Evolutionary conservation across 331 rosid species (phyloP), one percentile per base, ranked within the genome.

Genomic region (Prunus yedoensis): DNA sequence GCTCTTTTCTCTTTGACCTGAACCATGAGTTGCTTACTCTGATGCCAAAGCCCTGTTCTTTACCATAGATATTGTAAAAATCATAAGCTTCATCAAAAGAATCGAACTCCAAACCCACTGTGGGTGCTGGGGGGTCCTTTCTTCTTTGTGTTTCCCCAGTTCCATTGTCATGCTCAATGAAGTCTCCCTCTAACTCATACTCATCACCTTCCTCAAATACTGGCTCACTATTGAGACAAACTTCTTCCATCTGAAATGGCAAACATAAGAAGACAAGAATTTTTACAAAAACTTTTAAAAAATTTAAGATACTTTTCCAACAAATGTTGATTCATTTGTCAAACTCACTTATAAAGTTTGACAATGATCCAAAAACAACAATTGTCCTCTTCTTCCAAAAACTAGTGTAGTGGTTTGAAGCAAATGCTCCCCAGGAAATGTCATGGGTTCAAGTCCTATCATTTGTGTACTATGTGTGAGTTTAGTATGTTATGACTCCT

Each of bases 11-110:
- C 85, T 88, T 91, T 53, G 92, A 87, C 77, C 94, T 80, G 78
- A 89, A 91, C 97, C 97, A 91, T 10, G 94, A 91, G 72, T 89
- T 91, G 80, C 94, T 88, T 67, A 91, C 97, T 76, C 94, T 83
- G 68, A 86, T 91, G 30, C 94, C 97, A 84, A 91, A 89, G 28
- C 97, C 94, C 65, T 83, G 87, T 60, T 81, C 87, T 84, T 85
- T 89, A 63, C 87, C 97, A 85, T 86, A 87, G 56, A 84, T n/a
- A 73, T 91, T 89, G 85, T 89, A 91, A 56, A 87, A 91, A 75
- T 89, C 88, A 71, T 89, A 89, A 71, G 91, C 91, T 72, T 83
- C 88, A 0, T 88, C 92, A 73, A 88, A 91, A 59, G 94, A 87
- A 75, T 86, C 86, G 56, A 89, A 91, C 82, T 91, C 94, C 84